Percentiles rank a stretch among this genome's conserved stretches.
phyloP scores from a whole-genome alignment of 106 monocot genomes.

The Cymbidium sinense region DNA sequence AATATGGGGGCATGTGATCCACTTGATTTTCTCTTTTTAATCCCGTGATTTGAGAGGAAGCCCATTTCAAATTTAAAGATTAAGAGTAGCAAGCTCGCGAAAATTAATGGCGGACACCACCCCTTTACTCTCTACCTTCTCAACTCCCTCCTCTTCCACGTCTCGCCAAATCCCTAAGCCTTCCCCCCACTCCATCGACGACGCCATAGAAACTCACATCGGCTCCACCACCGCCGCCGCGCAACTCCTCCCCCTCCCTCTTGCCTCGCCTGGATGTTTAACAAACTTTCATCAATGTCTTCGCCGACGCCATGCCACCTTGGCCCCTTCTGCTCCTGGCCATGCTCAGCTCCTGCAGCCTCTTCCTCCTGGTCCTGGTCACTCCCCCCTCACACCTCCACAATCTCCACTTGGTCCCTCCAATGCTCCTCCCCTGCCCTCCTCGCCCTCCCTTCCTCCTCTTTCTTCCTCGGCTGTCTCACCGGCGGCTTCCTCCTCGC shows the following conservation, averaged over 20 bases:
- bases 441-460: constrained; percentile 30
- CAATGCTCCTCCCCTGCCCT: constrained; percentile 19
- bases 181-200: too few species aligned
- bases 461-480: constrained; percentile 42
- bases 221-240: constrained; percentile 2
- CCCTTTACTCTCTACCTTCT: too few species aligned
- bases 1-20: too few species aligned
- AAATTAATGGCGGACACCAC: too few species aligned
- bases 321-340: constrained; percentile 19
- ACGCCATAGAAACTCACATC: too few species aligned
- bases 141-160: too few species aligned
- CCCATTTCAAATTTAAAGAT: too few species aligned
- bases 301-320: constrained; percentile 40
- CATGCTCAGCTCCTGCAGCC: constrained; percentile 18
- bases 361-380: constrained; percentile 42
- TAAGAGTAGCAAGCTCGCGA: too few species aligned
- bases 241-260: constrained; percentile 11
- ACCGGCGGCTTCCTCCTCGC: constrained; percentile 48
- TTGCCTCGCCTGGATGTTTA: constrained; percentile 14
- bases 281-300: constrained; percentile 46
- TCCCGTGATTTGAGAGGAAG: too few species aligned
- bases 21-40: too few species aligned
- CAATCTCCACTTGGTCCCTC: constrained; percentile 34
- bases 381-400: constrained; percentile 14
- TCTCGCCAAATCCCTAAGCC: too few species aligned